phyloP scores from a whole-genome alignment of 345 rosid species.

The Trapa incisa region DNA sequence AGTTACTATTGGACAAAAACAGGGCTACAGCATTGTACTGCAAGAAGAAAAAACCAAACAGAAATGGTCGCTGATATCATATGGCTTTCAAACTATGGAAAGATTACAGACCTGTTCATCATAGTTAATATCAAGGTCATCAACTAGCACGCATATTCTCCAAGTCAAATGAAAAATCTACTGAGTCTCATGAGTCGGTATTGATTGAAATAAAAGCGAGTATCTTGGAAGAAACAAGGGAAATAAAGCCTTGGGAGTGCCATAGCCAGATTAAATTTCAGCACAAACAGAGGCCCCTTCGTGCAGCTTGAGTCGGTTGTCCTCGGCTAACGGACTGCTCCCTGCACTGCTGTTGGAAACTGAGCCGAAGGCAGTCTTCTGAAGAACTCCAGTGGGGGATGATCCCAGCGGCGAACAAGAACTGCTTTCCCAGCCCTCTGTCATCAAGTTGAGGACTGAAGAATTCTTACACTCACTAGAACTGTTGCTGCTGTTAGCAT shows the following conservation, averaged over 20 bases:
- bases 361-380: slow-evolving; percentile 50
- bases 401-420: slow-evolving; percentile 43
- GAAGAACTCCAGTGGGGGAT: slow-evolving; percentile 73
- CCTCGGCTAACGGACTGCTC: slow-evolving; percentile 54
- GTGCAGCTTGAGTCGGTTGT: slow-evolving; percentile 10
- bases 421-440: slow-evolving; percentile 46
- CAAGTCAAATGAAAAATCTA: background rate
- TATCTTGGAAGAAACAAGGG: background rate
- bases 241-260: slow-evolving; percentile 3
- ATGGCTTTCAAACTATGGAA: no score
- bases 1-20: background rate
- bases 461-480: slow-evolving; percentile 26
- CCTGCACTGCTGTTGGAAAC: slow-evolving; percentile 77
- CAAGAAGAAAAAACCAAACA: no score
- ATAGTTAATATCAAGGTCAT: background rate
- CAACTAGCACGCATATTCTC: background rate
- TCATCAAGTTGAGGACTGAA: slow-evolving; percentile 36
- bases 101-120: background rate
- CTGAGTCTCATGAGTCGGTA: background rate
- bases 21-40: no score
- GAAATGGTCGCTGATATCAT: no score
- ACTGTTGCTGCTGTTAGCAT: slow-evolving; percentile 19
- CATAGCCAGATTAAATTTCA: slow-evolving; percentile 17
- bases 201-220: background rate
- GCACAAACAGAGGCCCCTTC: slow-evolving; percentile 24